Evolutionary conservation across 2,329 filamentous ascomycete species (phyloP).

Genomic region (Ophiocordyceps camponoti-saundersi): DNA sequence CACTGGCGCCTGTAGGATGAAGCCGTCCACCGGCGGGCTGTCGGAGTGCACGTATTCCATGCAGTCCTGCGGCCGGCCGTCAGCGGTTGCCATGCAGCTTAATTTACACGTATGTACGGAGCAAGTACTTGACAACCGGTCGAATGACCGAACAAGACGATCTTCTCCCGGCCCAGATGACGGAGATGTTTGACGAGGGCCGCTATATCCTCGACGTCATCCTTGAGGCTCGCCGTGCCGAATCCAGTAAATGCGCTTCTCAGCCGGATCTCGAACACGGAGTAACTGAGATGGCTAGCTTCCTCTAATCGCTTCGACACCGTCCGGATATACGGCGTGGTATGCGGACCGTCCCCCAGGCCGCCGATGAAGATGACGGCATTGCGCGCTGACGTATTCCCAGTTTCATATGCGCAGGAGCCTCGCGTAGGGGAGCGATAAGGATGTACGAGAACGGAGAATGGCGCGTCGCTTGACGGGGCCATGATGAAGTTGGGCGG

Average conservation of each 20-base stretch:
- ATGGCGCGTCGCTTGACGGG: constrained; percentile 12
- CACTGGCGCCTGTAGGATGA: constrained; percentile 65
- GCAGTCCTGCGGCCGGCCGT: constrained; percentile 26
- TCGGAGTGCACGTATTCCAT: constrained; percentile 33
- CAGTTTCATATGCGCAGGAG: constrained; percentile 30
- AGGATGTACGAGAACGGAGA: constrained; percentile 27
- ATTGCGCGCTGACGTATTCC: constrained; percentile 26
- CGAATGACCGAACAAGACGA: constrained; percentile 41
- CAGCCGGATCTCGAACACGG: constrained; percentile 39
- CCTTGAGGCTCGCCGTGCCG: constrained; percentile 28
- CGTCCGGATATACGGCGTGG: constrained; percentile 36
- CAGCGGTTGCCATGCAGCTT: not conserved
- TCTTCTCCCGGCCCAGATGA: constrained; percentile 28
- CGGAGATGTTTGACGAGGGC: constrained; percentile 36
- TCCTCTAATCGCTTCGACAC: constrained; percentile 26
- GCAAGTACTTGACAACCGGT: constrained; percentile 35
- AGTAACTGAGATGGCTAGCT: constrained; percentile 23
- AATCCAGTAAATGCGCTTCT: constrained; percentile 35
- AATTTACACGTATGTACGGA: not conserved
- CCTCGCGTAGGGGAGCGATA: constrained; percentile 22
- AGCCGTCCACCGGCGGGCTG: constrained; percentile 47
- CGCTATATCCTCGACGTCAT: constrained; percentile 37
- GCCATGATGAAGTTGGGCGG: constrained; percentile 8
- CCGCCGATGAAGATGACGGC: constrained; percentile 55
- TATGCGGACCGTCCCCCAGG: constrained; percentile 51